Evolutionary conservation across 257 asterid genomes (phyloP).

Genomic region (Capsicum baccatum): DNA sequence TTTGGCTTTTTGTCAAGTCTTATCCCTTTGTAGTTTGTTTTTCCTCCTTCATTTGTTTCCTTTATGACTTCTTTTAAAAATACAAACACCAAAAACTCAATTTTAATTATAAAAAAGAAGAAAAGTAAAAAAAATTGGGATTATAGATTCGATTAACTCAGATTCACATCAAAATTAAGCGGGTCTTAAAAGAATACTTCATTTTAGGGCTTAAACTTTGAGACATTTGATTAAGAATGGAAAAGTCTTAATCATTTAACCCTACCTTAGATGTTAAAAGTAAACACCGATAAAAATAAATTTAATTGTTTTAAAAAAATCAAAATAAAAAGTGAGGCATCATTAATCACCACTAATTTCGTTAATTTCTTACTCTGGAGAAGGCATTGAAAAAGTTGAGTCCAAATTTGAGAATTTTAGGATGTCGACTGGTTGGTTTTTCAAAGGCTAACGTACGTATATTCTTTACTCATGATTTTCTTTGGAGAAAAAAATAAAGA

Average conservation of each 20-base stretch:
- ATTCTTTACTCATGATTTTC: neutral
- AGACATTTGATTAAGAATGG: neutral
- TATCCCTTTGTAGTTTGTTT: neutral
- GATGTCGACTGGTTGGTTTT: neutral
- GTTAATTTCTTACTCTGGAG: neutral
- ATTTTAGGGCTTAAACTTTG: neutral
- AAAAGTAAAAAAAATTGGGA: no score
- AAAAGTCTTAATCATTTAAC: no score
- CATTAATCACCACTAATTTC: neutral
- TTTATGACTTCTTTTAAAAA: neutral
- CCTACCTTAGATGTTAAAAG: no score
- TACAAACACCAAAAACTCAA: neutral
- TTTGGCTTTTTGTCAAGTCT: neutral
- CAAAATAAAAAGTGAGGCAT: neutral
- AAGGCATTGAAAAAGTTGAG: neutral
- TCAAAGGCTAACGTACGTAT: slow-evolving; percentile 34
- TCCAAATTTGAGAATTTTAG: neutral
- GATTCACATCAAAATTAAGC: neutral
- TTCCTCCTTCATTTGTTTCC: neutral
- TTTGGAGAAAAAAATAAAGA: neutral
- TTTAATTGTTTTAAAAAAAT: no score
- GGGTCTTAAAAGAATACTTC: neutral
- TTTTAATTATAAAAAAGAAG: neutral
- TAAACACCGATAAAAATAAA: neutral
- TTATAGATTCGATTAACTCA: neutral